A percentile compares a stretch with the other conserved stretches of the same genome.
Conservation (phyloP, 140 eudicot species). For the Cichorium intybus region DNA sequence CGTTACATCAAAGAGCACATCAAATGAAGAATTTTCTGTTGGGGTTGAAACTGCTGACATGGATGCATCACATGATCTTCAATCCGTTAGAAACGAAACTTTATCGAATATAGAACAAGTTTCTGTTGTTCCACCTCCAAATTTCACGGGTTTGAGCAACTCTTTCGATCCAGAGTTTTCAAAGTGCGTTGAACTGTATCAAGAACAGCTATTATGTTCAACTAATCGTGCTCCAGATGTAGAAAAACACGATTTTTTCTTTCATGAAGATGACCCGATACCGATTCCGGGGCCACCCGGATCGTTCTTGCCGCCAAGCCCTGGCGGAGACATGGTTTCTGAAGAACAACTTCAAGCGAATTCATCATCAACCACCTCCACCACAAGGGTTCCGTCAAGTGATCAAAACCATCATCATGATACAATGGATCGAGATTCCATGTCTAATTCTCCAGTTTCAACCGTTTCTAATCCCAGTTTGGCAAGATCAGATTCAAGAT, state of each 20-base stretch:
- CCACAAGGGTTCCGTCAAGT: conserved; percentile 38
- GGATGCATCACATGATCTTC: conserved; percentile 9
- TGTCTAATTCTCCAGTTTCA: conserved; percentile 72
- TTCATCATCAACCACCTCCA: conserved; percentile 41
- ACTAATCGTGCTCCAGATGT: conserved; percentile 36
- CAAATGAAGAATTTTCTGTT: conserved; percentile 30
- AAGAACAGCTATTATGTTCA: conserved; percentile 28
- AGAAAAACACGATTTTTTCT: conserved; percentile 43
- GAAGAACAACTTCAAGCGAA: conserved; percentile 60
- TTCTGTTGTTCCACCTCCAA: conserved; percentile 11
- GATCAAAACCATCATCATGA: conserved; percentile 48
- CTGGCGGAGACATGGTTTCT: conserved; percentile 61
- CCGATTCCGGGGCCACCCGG: conserved; percentile 97
- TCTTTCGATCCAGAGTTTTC: conserved; percentile 35
- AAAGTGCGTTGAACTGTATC: conserved; percentile 26
- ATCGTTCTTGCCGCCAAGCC: conserved; percentile 77
- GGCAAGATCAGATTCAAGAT: conserved; percentile 40
- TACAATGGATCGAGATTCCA: conserved; percentile 43
- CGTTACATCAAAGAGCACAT: conserved; percentile 21
- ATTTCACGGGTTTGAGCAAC: conserved; percentile 35
- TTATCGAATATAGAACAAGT: conserved; percentile 13
- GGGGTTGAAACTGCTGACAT: conserved; percentile 16
- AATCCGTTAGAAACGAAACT: conserved; percentile 29
- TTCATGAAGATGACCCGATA: conserved; percentile 61
- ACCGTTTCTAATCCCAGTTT: conserved; percentile 43